Base-by-base conservation (phyloP, 75 land plant genomes). In the Selaginella tamariscina region DNA sequence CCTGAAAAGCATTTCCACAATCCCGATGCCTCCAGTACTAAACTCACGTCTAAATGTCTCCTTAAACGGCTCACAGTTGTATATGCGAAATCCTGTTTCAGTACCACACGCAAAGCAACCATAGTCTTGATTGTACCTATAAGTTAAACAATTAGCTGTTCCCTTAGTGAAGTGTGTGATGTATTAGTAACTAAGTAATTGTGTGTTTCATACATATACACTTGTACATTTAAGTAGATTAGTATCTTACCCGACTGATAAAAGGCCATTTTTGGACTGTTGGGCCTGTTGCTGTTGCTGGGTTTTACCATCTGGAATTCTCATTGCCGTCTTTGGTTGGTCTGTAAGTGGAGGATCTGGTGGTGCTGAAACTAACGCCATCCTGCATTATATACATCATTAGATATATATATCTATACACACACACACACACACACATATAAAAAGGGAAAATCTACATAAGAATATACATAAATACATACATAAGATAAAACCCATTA, bases 41-140 rank as follows among this genome's bases (percentile, higher is more conserved):
- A 89, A 70, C 62, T 86, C 87, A 2, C 87, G 31, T n/a, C 75
- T 39, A 23, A 65, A 64, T 20, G 67, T 75, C 44, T 75, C 77
- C 23, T 54, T 73, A 56, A 75, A 71, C 2, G 75, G 75, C 2
- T 64, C 56, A 31, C 76, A 60, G 30, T 75, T 65, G 74, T 65
- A 75, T 18, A 75, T 64, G 0, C 77, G 75, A 64, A 75, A 75
- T 0, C 77, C 77, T 18, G 65, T 71, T 27, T 75, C 56, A 21
- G 77, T 75, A 23, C 77, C 77, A 65, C 77, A 75, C 26, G 77
- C 66, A 29, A 75, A 71, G 75, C 77, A 72, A n/a, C 60, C 75
- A 23, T 64, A 39, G 56, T 75, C 77, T 39, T 75, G 77, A 21
- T 75, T 75, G 68, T 32, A 69, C 1, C 68, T n/a, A n/a, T n/a